Conservation (phyloP, 768 basidiomycete species). For the Tylopilus subfusipes region DNA sequence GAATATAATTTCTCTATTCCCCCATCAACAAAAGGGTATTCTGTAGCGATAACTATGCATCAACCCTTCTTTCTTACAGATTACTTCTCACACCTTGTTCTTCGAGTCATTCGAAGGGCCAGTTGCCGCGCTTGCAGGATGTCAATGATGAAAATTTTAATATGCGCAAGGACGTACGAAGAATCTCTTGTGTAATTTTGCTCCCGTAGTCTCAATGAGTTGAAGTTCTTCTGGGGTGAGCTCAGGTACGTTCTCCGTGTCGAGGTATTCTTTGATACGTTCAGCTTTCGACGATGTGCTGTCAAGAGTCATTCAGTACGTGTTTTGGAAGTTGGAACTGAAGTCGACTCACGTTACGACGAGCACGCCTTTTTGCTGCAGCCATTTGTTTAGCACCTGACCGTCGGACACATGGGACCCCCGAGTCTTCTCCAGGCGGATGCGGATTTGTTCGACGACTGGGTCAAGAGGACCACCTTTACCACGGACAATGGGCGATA, state of each 20-base stretch:
- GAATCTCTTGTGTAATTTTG: conserved; percentile 20
- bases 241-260: conserved; percentile 27
- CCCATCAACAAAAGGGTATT: neutral
- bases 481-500: conserved; percentile 36
- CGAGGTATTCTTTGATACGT: conserved; percentile 34
- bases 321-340: neutral
- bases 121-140: conserved; percentile 11
- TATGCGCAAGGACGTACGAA: conserved; percentile 20
- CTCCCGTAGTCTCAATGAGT: conserved; percentile 26
- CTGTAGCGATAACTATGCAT: neutral
- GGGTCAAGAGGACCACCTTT: conserved; percentile 40
- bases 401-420: conserved; percentile 26
- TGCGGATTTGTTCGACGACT: conserved; percentile 34
- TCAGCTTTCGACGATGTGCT: conserved; percentile 35
- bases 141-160: neutral
- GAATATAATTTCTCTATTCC: too few species aligned
- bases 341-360: conserved; percentile 30
- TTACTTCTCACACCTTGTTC: neutral
- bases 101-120: conserved; percentile 17
- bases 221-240: conserved; percentile 25
- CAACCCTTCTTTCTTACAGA: neutral
- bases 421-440: conserved; percentile 24
- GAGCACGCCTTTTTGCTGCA: conserved; percentile 28
- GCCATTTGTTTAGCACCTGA: conserved; percentile 31
- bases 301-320: neutral